A percentile compares a stretch with the other conserved stretches of the same genome.
phyloP scores from a whole-genome alignment of 1,139 yeast genomes.

The Hansenula sp. region DNA sequence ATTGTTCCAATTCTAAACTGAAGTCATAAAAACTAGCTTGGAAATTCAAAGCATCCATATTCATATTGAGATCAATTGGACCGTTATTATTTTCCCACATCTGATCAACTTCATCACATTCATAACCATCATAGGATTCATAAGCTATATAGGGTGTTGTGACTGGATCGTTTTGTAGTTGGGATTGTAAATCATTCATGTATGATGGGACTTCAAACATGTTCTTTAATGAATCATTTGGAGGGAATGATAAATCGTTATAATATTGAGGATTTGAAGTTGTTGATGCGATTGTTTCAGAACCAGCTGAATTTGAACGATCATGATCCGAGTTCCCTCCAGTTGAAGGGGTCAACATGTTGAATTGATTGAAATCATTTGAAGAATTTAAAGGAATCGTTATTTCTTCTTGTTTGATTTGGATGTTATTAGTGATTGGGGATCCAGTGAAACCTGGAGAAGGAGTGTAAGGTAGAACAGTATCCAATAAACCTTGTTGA shows the following conservation, averaged over 20 bases:
- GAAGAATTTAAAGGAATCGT: no score
- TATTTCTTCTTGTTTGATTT: no score
- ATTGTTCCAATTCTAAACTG: background rate
- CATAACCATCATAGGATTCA: no score
- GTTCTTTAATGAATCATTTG: background rate
- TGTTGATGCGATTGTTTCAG: background rate
- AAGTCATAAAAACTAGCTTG: slow-evolving; percentile 1
- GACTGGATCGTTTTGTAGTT: background rate
- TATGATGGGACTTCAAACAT: background rate
- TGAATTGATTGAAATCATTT: no score
- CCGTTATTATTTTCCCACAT: background rate
- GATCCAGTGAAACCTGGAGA: no score
- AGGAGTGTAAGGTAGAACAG: no score
- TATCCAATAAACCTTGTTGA: no score
- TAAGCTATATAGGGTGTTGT: background rate
- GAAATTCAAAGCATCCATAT: slow-evolving; percentile 1
- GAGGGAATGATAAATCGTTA: background rate
- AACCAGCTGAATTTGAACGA: background rate
- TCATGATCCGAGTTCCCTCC: no score
- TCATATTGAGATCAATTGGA: slow-evolving; percentile 1
- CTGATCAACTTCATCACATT: background rate
- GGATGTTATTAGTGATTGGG: no score
- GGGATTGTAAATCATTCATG: background rate
- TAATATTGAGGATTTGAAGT: background rate
- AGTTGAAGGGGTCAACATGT: no score